Base-by-base conservation (phyloP, 2,329 filamentous ascomycete species). In the Fusarium praegraminearum region DNA sequence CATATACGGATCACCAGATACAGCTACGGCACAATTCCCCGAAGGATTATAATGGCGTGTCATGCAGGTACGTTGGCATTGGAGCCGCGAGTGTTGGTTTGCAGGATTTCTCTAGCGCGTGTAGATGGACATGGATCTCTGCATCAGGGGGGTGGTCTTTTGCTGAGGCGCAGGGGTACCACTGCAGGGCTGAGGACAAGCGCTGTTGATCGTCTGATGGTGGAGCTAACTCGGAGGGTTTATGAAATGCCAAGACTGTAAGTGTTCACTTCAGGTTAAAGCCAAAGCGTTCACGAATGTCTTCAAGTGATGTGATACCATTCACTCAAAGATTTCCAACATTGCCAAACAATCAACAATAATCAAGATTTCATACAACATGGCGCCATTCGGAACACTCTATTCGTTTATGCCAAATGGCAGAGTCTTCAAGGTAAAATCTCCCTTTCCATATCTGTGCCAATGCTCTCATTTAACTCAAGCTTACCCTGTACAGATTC, bases 401-500 rank as follows among this genome's bases (percentile, higher is more conserved):
- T 53, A 57, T 11, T 43, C 46, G 2, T 44, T 43, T n/a, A 35
- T 44, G 22, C 55, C 47, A 10, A 57, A 53, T 18, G 36, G 35
- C 28, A 52, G 46, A 24, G 46, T 41, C 18, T 44, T 43, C 22
- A 57, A 57, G 38, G 55, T 57, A 28, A 43, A 43, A 10, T 28
- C 3, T 6, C 2, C 7, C 13, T 7, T 20, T 7, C 8, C 12
- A 9, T 15, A 7, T 10, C 13, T 8, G 5, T 24, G 4, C 22
- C 20, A 22, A 22, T 18, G 8, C n/a, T 10, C 18, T 13, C 36
- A 13, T 20, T 38, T 28, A 9, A 22, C 22, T 8, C 3, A 12
- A 20, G n/a, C 9, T 52, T 52, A 52, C 50, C 36, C 24, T 52
- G 32, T 22, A 41, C 13, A 59, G 56, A 55, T 59, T 9, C 56